These are phyloP conservation scores for Sistotremastrum suecicum DNA, from an alignment of 768 basidiomycete species.

Conservation along the genomic window DNA sequence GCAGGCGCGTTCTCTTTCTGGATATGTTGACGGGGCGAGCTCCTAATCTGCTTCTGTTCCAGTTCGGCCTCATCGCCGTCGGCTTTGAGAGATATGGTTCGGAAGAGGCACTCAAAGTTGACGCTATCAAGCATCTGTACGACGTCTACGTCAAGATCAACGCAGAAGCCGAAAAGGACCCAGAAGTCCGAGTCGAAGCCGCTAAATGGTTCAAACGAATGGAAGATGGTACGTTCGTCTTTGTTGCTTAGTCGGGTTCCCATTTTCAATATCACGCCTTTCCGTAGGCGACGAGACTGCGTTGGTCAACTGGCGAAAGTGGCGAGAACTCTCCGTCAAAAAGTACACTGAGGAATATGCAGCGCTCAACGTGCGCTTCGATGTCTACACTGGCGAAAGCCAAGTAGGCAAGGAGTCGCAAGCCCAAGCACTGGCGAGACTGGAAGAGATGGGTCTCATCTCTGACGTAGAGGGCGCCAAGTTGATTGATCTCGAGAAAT, in stretches of 20 bases:
- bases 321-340: constrained; percentile 82
- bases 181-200: constrained; percentile 59
- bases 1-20: constrained; percentile 42
- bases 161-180: constrained; percentile 63
- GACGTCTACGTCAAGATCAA: constrained; percentile 92
- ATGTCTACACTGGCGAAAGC: constrained; percentile 87
- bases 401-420: constrained; percentile 61
- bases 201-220: constrained; percentile 86
- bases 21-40: background rate
- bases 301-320: constrained; percentile 79
- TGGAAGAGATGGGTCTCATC: constrained; percentile 63
- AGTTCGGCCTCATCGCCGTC: constrained; percentile 80
- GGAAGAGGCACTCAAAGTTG: constrained; percentile 64
- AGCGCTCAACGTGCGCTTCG: constrained; percentile 80
- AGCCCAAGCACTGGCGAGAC: constrained; percentile 50
- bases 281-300: constrained; percentile 54
- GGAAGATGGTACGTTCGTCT: constrained; percentile 49
- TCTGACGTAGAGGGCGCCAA: constrained; percentile 71
- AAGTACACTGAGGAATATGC: constrained; percentile 85
- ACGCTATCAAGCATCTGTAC: constrained; percentile 91
- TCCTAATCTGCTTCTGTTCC: constrained; percentile 1
- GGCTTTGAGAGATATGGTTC: constrained; percentile 91
- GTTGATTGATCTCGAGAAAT: constrained; percentile 75
- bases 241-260: background rate
- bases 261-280: background rate